A percentile compares a stretch with the other conserved stretches of the same genome.
phyloP scores from a whole-genome alignment of 2,329 filamentous ascomycete species.

The Coleophoma cylindrospora region DNA sequence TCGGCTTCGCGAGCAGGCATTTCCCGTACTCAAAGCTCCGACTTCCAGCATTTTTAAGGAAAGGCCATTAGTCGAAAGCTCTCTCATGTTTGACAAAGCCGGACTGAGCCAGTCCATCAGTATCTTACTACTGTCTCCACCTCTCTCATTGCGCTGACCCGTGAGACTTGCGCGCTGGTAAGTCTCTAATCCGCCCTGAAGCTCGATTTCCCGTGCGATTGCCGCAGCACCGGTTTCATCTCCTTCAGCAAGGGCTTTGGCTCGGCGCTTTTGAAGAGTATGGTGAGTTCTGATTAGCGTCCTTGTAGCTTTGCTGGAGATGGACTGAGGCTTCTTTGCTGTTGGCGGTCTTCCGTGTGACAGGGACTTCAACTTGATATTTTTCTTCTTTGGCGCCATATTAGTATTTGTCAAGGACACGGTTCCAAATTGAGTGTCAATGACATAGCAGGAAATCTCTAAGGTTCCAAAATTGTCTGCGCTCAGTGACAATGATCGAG shows the following conservation, averaged over 20 bases:
- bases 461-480: too few relatives aligned
- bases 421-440: too few relatives aligned
- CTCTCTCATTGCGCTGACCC: constrained; percentile 59
- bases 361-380: constrained; percentile 38
- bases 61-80: constrained; percentile 11
- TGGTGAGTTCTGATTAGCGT: constrained; percentile 62
- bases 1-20: constrained; percentile 72
- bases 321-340: constrained; percentile 45
- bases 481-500: too few relatives aligned
- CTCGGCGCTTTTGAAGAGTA: constrained; percentile 56
- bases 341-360: constrained; percentile 50
- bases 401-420: neutral
- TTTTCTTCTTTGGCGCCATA: constrained; percentile 43
- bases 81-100: constrained; percentile 20
- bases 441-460: too few relatives aligned
- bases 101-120: constrained; percentile 58
- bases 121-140: constrained; percentile 61
- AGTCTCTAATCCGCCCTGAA: constrained; percentile 54
- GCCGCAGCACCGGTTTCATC: constrained; percentile 41
- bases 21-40: constrained; percentile 77
- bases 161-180: constrained; percentile 67
- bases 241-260: constrained; percentile 49
- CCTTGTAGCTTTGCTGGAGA: constrained; percentile 61
- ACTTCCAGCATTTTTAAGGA: constrained; percentile 75
- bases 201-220: constrained; percentile 48